Percentiles rank a stretch among this genome's conserved stretches.
phyloP scores from a whole-genome alignment of 345 rosid species.

The Anacardium occidentale region DNA sequence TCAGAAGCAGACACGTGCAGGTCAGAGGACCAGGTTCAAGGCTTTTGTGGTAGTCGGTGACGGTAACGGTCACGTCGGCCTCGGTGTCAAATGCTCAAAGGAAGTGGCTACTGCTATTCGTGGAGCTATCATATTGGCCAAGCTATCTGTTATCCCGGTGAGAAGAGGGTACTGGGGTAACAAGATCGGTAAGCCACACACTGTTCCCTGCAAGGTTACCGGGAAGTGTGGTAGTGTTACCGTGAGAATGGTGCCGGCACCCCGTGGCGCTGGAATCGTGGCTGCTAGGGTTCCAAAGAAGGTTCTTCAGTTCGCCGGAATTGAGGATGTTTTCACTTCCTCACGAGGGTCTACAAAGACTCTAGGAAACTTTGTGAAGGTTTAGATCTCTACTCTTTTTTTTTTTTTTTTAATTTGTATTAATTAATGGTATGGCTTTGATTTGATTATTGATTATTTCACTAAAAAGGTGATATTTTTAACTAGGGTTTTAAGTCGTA shows the following conservation, averaged over 20 bases:
- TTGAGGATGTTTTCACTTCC: slow-evolving; percentile 83
- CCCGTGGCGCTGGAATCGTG: slow-evolving; percentile 79
- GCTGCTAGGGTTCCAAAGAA: slow-evolving; percentile 90
- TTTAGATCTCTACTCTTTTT: slow-evolving; percentile 12
- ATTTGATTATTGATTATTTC: neutral
- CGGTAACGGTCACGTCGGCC: slow-evolving; percentile 61
- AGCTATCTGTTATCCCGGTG: slow-evolving; percentile 63
- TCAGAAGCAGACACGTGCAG: slow-evolving; percentile 85
- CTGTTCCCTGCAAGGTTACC: slow-evolving; percentile 71
- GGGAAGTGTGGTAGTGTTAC: slow-evolving; percentile 74
- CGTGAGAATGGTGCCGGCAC: slow-evolving; percentile 79
- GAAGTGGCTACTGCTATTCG: slow-evolving; percentile 76
- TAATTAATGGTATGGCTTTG: too few species aligned
- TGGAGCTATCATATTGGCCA: slow-evolving; percentile 58
- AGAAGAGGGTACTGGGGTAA: slow-evolving; percentile 83
- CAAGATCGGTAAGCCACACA: slow-evolving; percentile 72
- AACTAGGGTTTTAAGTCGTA: neutral
- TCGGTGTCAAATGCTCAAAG: slow-evolving; percentile 71
- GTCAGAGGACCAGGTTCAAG: slow-evolving; percentile 74
- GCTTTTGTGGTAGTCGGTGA: slow-evolving; percentile 73
- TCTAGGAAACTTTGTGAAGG: slow-evolving; percentile 86
- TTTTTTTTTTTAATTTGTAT: neutral
- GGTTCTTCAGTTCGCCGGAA: slow-evolving; percentile 81
- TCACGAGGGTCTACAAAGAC: slow-evolving; percentile 79
- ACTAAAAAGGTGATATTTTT: too few species aligned